phyloP scores from a whole-genome alignment of 495 filamentous ascomycete genomes.

The Penicillium coffeae region DNA sequence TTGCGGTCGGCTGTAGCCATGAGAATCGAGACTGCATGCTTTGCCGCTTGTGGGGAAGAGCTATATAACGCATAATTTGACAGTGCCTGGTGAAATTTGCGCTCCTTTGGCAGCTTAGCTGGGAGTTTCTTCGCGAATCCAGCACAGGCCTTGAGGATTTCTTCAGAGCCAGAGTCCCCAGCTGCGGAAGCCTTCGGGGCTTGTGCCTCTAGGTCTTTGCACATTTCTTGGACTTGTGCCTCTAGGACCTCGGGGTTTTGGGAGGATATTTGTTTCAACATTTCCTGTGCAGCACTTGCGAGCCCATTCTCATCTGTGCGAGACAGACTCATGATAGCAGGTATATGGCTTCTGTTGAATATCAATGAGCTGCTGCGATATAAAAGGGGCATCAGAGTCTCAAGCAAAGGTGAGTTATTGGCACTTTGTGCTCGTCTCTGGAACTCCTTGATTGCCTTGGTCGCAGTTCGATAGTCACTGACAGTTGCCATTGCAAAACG shows the following conservation, averaged over 20 bases:
- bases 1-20: constrained; percentile 76
- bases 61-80: constrained; percentile 78
- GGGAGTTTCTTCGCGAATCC: constrained; percentile 84
- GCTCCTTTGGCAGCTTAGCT: constrained; percentile 77
- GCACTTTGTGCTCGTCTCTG: constrained; percentile 71
- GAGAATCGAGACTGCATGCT: constrained; percentile 88
- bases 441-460: constrained; percentile 85
- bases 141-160: constrained; percentile 89
- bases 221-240: constrained; percentile 88
- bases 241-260: constrained; percentile 85
- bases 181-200: constrained; percentile 64
- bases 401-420: constrained; percentile 58
- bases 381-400: constrained; percentile 77
- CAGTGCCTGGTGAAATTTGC: constrained; percentile 78
- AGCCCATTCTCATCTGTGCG: constrained; percentile 75
- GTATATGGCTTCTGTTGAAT: constrained; percentile 91
- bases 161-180: constrained; percentile 67
- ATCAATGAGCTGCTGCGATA: constrained; percentile 79
- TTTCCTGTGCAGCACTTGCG: constrained; percentile 76
- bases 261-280: constrained; percentile 88
- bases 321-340: constrained; percentile 81
- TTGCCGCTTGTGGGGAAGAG: constrained; percentile 75
- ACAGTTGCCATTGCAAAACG: constrained; percentile 79
- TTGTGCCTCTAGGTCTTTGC: constrained; percentile 74
- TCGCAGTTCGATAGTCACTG: constrained; percentile 86